Percentiles rank a stretch among this genome's conserved stretches.
phyloP scores from a whole-genome alignment of 257 asterid species.

The Solanum medicagineum region DNA sequence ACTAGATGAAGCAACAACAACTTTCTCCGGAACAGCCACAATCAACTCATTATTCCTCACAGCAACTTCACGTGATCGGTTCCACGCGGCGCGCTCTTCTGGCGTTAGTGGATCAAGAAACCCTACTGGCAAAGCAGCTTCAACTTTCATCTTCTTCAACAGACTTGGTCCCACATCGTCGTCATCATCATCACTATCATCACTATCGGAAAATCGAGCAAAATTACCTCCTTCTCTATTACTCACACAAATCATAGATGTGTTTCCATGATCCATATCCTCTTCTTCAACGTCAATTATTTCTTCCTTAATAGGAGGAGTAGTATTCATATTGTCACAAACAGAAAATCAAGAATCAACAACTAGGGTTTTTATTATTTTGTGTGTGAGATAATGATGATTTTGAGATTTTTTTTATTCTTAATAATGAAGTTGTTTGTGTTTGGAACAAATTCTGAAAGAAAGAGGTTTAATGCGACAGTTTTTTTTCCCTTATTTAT shows the following conservation, averaged over 20 bases:
- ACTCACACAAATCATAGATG: neutral
- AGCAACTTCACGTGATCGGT: neutral
- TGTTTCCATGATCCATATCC: neutral
- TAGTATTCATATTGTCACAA: neutral
- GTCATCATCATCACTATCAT: neutral
- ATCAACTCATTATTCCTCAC: neutral
- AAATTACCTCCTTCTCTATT: neutral
- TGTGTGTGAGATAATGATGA: neutral
- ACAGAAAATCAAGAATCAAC: neutral
- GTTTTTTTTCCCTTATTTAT: neutral
- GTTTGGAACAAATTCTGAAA: neutral
- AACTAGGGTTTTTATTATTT: neutral
- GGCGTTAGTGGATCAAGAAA: slow-evolving; percentile 55
- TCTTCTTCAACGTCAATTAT: neutral
- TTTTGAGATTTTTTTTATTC: no score
- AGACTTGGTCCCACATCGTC: neutral
- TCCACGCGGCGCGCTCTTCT: slow-evolving; percentile 6
- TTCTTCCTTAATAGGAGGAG: neutral
- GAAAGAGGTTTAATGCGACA: neutral
- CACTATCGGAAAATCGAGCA: neutral
- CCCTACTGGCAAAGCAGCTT: slow-evolving; percentile 35
- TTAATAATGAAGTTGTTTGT: neutral
- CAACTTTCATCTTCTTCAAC: slow-evolving; percentile 23
- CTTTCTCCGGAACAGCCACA: neutral
- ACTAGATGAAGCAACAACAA: neutral